A percentile compares a stretch with the other conserved stretches of the same genome.
These are phyloP conservation scores for Globisporangium recalcitrans DNA, from an alignment of 352 stramenopile species.

Conservation along the genomic window DNA sequence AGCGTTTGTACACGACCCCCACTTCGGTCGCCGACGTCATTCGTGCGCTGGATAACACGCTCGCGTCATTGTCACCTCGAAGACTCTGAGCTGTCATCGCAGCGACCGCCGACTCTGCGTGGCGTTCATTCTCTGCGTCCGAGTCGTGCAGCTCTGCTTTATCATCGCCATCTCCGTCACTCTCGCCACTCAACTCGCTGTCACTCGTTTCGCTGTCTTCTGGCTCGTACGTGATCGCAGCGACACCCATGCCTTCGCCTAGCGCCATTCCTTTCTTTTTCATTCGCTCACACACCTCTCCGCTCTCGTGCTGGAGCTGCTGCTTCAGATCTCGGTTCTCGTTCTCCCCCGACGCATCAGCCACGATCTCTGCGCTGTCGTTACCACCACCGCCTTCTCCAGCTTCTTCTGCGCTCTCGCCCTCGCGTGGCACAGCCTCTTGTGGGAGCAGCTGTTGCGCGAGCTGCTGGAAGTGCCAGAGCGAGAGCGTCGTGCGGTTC, in stretches of 20 bases:
- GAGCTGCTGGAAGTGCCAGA: slow-evolving; percentile 79
- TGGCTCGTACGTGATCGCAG: slow-evolving; percentile 31
- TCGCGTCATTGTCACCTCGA: slow-evolving; percentile 5
- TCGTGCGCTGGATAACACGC: slow-evolving; percentile 19
- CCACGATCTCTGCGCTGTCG: slow-evolving; percentile 16
- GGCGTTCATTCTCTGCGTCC: neutral
- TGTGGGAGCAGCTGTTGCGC: slow-evolving; percentile 39
- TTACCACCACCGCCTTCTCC: neutral
- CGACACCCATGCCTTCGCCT: slow-evolving; percentile 69
- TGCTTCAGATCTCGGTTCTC: slow-evolving; percentile 8
- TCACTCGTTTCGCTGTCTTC: slow-evolving; percentile 13
- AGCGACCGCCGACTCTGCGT: slow-evolving; percentile 2
- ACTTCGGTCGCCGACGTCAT: slow-evolving; percentile 49
- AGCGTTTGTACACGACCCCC: slow-evolving; percentile 62
- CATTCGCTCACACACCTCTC: neutral
- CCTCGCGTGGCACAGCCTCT: neutral
- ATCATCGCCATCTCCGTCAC: slow-evolving; percentile 5
- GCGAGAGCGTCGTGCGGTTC: slow-evolving; percentile 67
- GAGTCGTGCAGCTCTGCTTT: neutral
- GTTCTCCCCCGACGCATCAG: slow-evolving; percentile 16
- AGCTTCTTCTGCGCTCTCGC: neutral
- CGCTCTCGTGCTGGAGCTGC: neutral
- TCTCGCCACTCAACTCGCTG: slow-evolving; percentile 5
- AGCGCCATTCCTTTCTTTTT: slow-evolving; percentile 29
- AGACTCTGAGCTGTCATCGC: slow-evolving; percentile 8